These are phyloP conservation scores for Sordariomycetes sp. DNA, from an alignment of 2,329 filamentous ascomycete genomes.

Conservation along the genomic window DNA sequence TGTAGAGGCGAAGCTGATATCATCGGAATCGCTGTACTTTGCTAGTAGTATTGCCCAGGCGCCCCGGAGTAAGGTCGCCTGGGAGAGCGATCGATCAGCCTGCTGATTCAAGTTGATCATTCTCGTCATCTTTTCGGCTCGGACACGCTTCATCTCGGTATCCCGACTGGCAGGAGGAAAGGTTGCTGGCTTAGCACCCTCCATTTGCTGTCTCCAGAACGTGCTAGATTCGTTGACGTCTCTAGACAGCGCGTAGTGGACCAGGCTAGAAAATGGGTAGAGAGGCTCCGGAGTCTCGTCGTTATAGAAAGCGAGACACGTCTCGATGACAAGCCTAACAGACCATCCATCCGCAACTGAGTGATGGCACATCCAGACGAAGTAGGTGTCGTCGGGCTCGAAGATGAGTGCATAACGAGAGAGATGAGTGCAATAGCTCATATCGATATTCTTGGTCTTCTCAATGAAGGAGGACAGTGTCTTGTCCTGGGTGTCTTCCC, in stretches of 20 bases:
- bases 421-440: neutral
- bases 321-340: constrained; percentile 23
- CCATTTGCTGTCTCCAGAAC: constrained; percentile 1
- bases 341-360: constrained; percentile 42
- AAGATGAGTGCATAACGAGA: neutral
- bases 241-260: neutral
- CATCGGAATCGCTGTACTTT: constrained; percentile 7
- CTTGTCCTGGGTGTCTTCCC: neutral
- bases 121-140: neutral
- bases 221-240: neutral
- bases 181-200: neutral
- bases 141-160: no score
- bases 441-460: neutral
- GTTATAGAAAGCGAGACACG: constrained; percentile 3
- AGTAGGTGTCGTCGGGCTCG: neutral
- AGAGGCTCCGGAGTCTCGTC: constrained; percentile 1
- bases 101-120: no score
- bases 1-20: constrained; percentile 10
- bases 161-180: neutral
- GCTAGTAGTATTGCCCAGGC: constrained; percentile 10
- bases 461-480: neutral
- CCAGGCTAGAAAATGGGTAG: neutral
- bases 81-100: no score
- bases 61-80: constrained; percentile 9
- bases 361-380: constrained; percentile 18